phyloP scores from a whole-genome alignment of 164 flowering plant species.

The Magnolia kwangsiensis region DNA sequence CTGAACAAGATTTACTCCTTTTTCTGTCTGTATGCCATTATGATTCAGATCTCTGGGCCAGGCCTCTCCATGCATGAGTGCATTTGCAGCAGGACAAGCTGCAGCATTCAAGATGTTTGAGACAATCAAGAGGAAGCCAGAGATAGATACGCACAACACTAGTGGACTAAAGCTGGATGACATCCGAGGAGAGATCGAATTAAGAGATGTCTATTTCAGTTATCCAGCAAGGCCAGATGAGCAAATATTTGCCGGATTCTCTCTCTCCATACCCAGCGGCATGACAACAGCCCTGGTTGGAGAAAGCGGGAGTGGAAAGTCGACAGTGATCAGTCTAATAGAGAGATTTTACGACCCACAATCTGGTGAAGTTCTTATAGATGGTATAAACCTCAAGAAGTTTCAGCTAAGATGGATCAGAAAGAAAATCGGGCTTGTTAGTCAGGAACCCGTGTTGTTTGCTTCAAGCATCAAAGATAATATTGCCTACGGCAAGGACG shows the following conservation, averaged over 20 bases:
- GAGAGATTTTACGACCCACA: constrained; percentile 63
- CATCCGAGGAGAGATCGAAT: constrained; percentile 41
- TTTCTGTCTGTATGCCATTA: background rate
- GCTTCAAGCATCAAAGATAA: constrained; percentile 46
- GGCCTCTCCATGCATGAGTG: constrained; percentile 47
- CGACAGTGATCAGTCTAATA: constrained; percentile 49
- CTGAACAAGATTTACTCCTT: background rate
- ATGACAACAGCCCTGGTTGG: constrained; percentile 60
- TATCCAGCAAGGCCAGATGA: constrained; percentile 61
- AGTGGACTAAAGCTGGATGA: constrained; percentile 33
- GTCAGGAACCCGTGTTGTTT: constrained; percentile 55
- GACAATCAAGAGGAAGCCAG: constrained; percentile 46
- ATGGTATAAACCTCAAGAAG: constrained; percentile 45
- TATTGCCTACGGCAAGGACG: constrained; percentile 46
- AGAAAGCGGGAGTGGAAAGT: constrained; percentile 59
- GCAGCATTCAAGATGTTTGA: constrained; percentile 58
- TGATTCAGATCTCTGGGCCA: constrained; percentile 44
- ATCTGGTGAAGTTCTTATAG: constrained; percentile 46
- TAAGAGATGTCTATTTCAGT: constrained; percentile 38
- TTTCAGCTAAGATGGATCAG: constrained; percentile 53
- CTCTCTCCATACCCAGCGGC: constrained; percentile 44
- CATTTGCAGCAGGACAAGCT: constrained; percentile 57
- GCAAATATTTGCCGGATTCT: constrained; percentile 40
- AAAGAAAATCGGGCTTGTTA: constrained; percentile 50
- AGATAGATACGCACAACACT: constrained; percentile 40